Percentiles rank a stretch among this genome's conserved stretches.
phyloP scores from a whole-genome alignment of 2,329 filamentous ascomycete genomes.

The Pezicula rhizophila region DNA sequence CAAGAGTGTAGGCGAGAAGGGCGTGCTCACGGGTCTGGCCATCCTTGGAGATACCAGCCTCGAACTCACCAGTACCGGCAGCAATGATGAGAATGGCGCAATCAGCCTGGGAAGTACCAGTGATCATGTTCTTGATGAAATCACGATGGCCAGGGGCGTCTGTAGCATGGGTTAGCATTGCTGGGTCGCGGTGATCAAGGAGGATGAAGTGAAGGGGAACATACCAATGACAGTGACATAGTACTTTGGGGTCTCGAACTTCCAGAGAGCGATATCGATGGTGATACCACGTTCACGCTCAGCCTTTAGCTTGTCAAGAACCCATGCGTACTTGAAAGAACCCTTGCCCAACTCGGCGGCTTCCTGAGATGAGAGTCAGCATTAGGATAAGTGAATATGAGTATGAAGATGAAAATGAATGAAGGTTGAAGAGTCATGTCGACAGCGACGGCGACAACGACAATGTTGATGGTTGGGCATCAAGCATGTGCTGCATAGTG shows the following conservation, averaged over 20 bases:
- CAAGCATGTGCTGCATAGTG: background rate
- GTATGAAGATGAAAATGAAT: background rate
- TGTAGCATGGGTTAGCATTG: conserved; percentile 26
- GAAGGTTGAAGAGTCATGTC: background rate
- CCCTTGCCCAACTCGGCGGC: conserved; percentile 98
- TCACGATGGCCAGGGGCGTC: conserved; percentile 99
- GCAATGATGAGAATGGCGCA: conserved; percentile 99
- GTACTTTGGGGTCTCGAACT: conserved; percentile 99
- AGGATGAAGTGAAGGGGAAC: conserved; percentile 28
- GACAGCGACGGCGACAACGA: no score
- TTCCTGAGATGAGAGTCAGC: conserved; percentile 56
- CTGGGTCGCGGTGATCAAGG: background rate
- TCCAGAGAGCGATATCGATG: conserved; percentile 99
- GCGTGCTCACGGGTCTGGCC: conserved; percentile 99
- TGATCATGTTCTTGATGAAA: conserved; percentile 99
- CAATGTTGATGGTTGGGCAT: background rate
- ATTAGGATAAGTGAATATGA: background rate
- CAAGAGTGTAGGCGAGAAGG: conserved; percentile 98
- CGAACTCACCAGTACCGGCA: conserved; percentile 99
- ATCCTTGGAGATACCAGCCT: conserved; percentile 99
- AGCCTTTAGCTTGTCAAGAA: conserved; percentile 99
- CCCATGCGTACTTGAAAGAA: conserved; percentile 99
- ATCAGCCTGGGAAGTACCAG: conserved; percentile 99
- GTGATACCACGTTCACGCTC: conserved; percentile 99
- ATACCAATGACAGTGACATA: conserved; percentile 95